Conservation (phyloP, 1,139 yeast species). For the Blastobotrys arbuscula region DNA sequence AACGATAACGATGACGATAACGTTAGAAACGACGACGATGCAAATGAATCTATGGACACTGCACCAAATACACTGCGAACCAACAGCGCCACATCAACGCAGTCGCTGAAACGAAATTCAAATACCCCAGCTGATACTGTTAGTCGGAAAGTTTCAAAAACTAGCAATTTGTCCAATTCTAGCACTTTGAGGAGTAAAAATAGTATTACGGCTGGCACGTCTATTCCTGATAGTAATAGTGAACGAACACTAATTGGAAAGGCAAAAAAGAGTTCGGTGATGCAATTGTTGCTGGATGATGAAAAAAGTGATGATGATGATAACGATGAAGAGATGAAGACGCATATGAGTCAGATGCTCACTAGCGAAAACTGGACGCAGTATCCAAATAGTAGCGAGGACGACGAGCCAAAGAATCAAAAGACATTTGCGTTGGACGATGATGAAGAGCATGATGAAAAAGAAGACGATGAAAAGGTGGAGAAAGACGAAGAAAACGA, state of each 20-base stretch:
- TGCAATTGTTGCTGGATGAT: slow-evolving; percentile 1
- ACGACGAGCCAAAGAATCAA: not conserved
- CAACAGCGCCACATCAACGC: not conserved
- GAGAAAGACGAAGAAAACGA: not conserved
- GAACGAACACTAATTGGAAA: not conserved
- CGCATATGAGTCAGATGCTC: slow-evolving; percentile 9
- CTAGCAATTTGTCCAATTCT: not conserved
- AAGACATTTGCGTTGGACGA: slow-evolving; percentile 12
- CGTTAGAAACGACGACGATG: not conserved
- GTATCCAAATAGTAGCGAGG: slow-evolving; percentile 7
- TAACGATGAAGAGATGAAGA: slow-evolving; percentile 3
- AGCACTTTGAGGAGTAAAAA: not conserved
- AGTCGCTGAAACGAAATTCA: not conserved
- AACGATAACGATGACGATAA: not conserved
- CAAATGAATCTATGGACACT: not conserved
- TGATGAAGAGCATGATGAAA: not conserved
- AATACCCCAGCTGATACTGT: not conserved
- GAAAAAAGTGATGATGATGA: slow-evolving; percentile 6
- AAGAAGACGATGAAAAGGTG: not conserved
- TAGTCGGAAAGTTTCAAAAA: not conserved
- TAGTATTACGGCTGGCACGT: not conserved
- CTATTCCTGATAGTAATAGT: not conserved
- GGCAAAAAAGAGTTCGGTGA: not conserved
- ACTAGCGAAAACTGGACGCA: slow-evolving; percentile 13
- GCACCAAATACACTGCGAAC: not conserved